Conservation (phyloP, 73 alveolate species). For the Urostyla sp. region DNA sequence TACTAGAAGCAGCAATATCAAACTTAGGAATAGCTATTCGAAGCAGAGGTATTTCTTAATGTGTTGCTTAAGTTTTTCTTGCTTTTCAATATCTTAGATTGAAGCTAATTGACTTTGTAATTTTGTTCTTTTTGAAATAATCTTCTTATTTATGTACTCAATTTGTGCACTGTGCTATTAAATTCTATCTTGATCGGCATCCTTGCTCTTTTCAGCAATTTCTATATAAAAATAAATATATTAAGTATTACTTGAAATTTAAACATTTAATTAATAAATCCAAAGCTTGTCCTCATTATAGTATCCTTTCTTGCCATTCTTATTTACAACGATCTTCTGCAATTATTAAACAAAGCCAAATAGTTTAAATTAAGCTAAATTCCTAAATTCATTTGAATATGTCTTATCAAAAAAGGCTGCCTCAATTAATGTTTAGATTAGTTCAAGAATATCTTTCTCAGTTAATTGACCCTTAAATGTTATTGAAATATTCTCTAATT, state of each 20-base stretch:
- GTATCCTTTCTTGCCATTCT: constrained; percentile 45
- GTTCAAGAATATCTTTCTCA: background rate
- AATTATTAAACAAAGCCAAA: constrained; percentile 37
- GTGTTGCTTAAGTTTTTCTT: background rate
- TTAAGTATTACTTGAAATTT: too few species aligned
- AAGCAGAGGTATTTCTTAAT: constrained; percentile 33
- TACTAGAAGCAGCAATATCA: constrained; percentile 2
- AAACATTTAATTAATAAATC: constrained; percentile 16
- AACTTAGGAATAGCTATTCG: constrained; percentile 17
- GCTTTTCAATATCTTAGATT: background rate
- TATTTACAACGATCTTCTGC: constrained; percentile 23
- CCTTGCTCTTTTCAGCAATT: constrained; percentile 25
- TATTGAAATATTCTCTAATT: constrained; percentile 25
- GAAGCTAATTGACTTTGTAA: background rate
- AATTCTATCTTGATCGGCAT: background rate
- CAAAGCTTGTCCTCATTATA: background rate
- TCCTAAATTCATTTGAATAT: background rate
- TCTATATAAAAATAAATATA: too few species aligned
- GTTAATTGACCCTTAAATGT: constrained; percentile 6
- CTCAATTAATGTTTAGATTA: constrained; percentile 8
- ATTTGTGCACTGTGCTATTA: background rate
- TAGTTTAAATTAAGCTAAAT: constrained; percentile 24
- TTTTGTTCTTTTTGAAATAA: background rate
- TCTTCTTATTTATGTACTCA: constrained; percentile 15
- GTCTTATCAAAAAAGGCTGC: constrained; percentile 6